Evolutionary conservation across 2,329 filamentous ascomycete species (phyloP), one percentile per base, ranked within the genome.

Genomic region (Aspergillus sp.): DNA sequence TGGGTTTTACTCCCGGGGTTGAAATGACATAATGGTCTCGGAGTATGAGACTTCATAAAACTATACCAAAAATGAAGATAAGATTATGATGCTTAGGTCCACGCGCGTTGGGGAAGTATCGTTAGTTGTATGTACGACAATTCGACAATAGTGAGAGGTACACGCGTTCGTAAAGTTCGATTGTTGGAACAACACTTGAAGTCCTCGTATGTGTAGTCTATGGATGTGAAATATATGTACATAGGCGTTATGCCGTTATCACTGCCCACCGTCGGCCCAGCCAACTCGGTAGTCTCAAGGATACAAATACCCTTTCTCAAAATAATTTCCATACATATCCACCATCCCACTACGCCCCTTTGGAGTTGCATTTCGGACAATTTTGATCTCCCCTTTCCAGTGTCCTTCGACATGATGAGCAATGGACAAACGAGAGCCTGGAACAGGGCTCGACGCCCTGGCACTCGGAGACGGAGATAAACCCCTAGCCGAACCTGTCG

Each of bases 381-480:
- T 77, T 53, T 82, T 82, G 22, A 87, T 79, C 34, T 83, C 76
- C 5, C 85, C 85, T 30, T 81, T 78, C 85, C 85, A 87, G 61
- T 83, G 79, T 0, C 84, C 84, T 56, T 84, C 81, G 0, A 85
- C 77, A 60, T 73, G 75, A n/a, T 70, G 66, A 3, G 72, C 66
- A 50, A 76, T 64, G 7, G 69, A 59, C 39, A 64, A 48, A 19
- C 62, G 72, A 33, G 65, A 61, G 19, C 63, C 56, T 19, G 64
- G 58, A 22, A 51, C 42, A 15, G 61, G 48, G 7, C 60, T 47
- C 34, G 50, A 20, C 3, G 58, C 41, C 4, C 34, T 56, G 1
- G 58, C 17, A 22, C 62, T 64, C 3, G 61, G 56, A 19, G 64
- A 64, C 24, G 60, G 58, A 4, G 63, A 64, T 9, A 50, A 17